Base-by-base conservation (phyloP, 1,284 basidiomycete species). In the Amylostereum chailletii region DNA sequence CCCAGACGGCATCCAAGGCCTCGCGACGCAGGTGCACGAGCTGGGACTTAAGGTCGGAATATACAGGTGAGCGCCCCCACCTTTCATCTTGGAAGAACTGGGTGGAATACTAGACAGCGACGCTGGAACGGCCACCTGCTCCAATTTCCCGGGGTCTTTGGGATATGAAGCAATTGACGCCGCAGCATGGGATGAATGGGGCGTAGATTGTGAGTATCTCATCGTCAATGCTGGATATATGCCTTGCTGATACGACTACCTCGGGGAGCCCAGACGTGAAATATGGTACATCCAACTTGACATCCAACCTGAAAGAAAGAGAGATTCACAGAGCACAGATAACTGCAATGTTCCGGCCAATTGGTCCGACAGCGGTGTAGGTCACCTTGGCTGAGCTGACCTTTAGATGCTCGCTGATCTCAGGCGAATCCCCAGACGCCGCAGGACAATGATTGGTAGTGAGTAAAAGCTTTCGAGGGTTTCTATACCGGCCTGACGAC, bases 331-430 rank as follows among this genome's bases (percentile, higher is more conserved):
- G 48, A 50, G 11, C 11, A 11, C 45, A 77, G 77, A 79, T 53
- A 79, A 79, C 52, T 79, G 77, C 60, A 72, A 76, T 56, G 70
- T 79, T 26, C 76, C 77, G 7, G 53, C 51, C 4, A 76, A 79
- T 55, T 79, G 76, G 76, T 67, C 63, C 10, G 77, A 79, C 50
- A 64, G 54, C 38, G 49, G 54, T 9, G 73, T 72, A 49, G 54
- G 69, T 44, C 6, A 50, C 37, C 34, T 31, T 42, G 46, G 29
- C 42, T 30, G 6, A n/a, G 48, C 7, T 37, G 27, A 6, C 5
- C 37, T 4, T 39, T 9, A 36, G 39, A 30, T 34, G 7, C 27
- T 31, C 2, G 6, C 37, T 30, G 45, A 41, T 40, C 19, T 33
- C n/a, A 27, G 27, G 37, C 11, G 40, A 5, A 39, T 19, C 19